phyloP scores from a whole-genome alignment of 169 alveolate genomes.

The Eimeria mitis region DNA sequence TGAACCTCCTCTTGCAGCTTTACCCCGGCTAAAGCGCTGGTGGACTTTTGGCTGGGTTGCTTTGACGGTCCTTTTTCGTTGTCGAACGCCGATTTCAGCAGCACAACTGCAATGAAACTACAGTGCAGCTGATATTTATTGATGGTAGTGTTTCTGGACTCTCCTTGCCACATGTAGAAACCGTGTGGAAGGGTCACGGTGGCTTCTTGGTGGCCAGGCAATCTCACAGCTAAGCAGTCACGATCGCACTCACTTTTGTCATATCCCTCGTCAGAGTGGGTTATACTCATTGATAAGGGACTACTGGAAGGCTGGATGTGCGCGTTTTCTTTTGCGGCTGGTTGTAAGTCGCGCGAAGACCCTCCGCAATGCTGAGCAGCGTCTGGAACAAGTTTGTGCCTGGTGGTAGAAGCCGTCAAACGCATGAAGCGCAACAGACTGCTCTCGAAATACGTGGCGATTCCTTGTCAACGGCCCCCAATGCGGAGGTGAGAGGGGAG shows the following conservation, averaged over 20 bases:
- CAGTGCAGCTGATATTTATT: background rate
- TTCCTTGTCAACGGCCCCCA: background rate
- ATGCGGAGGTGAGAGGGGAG: background rate
- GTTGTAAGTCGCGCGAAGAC: background rate
- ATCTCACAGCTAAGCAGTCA: background rate
- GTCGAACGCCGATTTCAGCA: background rate
- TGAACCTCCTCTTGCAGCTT: background rate
- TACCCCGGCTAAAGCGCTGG: background rate
- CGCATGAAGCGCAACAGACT: background rate
- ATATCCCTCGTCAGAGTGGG: background rate
- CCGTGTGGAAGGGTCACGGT: conserved; percentile 3
- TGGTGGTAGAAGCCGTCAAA: background rate
- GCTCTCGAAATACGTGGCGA: background rate
- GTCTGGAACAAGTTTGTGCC: conserved; percentile 50
- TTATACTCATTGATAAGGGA: background rate
- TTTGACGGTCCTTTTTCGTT: background rate
- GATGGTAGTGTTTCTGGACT: background rate
- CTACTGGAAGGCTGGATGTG: background rate
- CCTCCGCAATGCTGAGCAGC: conserved; percentile 28
- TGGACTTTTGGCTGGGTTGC: background rate
- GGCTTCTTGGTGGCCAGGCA: background rate
- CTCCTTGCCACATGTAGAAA: background rate
- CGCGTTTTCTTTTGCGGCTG: background rate
- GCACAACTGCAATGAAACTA: background rate
- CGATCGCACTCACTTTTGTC: background rate